These are phyloP conservation scores for Populus ilicifolia DNA, from an alignment of 345 rosid species.

Conservation along the genomic window DNA sequence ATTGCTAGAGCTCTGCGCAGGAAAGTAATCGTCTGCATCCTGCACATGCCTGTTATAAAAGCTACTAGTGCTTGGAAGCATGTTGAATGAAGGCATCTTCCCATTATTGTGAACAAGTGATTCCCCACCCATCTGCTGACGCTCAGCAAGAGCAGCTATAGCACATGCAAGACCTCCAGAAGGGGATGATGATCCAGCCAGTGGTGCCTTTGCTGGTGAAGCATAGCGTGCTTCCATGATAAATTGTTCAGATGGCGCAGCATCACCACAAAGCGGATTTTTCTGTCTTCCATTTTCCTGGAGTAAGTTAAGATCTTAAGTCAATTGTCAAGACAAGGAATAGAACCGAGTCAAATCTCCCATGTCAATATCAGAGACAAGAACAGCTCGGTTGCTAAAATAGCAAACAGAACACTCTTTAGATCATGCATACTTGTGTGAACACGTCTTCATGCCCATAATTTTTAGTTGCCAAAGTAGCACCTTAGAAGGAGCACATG, in stretches of 20 bases:
- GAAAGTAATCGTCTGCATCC: slow-evolving; percentile 39
- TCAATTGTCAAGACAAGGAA: background rate
- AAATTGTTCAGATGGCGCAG: slow-evolving; percentile 50
- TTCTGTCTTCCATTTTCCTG: slow-evolving; percentile 69
- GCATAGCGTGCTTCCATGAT: slow-evolving; percentile 38
- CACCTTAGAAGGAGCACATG: background rate
- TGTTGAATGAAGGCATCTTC: slow-evolving; percentile 38
- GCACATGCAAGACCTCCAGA: slow-evolving; percentile 85
- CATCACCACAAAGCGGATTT: slow-evolving; percentile 33
- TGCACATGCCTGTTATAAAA: slow-evolving; percentile 42
- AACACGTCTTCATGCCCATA: background rate
- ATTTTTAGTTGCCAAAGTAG: background rate
- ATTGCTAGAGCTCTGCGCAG: slow-evolving; percentile 28
- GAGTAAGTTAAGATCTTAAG: slow-evolving; percentile 2
- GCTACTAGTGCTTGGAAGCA: slow-evolving; percentile 49
- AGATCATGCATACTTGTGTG: background rate
- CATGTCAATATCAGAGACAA: background rate
- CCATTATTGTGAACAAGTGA: slow-evolving; percentile 39
- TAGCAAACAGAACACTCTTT: background rate
- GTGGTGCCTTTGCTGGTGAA: slow-evolving; percentile 37
- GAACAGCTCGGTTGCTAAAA: background rate
- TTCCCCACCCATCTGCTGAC: slow-evolving; percentile 67
- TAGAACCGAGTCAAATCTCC: background rate
- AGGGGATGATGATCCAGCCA: slow-evolving; percentile 59
- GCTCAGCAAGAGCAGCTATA: slow-evolving; percentile 83